These are phyloP conservation scores for Aspergillus niger DNA, from an alignment of 2,329 filamentous ascomycete species.

Conservation along the genomic window DNA sequence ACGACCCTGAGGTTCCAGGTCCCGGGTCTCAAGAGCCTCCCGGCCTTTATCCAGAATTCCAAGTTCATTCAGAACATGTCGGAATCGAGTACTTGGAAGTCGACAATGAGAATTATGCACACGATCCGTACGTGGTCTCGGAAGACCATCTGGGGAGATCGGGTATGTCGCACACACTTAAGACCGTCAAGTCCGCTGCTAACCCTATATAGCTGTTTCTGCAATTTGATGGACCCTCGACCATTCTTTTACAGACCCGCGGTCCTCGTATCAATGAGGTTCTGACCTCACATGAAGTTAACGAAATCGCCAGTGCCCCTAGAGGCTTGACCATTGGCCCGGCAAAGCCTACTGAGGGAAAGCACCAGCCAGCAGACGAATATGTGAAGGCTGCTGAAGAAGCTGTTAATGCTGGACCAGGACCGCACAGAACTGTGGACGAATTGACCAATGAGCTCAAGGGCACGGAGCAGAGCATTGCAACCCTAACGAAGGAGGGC, in stretches of 20 bases:
- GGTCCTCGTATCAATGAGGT: constrained; percentile 76
- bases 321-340: constrained; percentile 68
- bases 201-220: constrained; percentile 66
- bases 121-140: constrained; percentile 73
- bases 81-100: constrained; percentile 71
- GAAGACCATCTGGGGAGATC: constrained; percentile 87
- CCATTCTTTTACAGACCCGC: constrained; percentile 85
- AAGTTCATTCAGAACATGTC: constrained; percentile 74
- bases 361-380: constrained; percentile 19
- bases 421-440: constrained; percentile 31
- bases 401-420: constrained; percentile 27
- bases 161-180: constrained; percentile 50
- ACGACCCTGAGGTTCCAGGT: constrained; percentile 74
- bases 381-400: constrained; percentile 25
- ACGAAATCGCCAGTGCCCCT: constrained; percentile 83
- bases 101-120: constrained; percentile 65
- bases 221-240: constrained; percentile 83
- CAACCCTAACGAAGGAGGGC: constrained; percentile 60
- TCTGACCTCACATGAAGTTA: constrained; percentile 75
- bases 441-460: constrained; percentile 33
- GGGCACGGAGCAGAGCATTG: constrained; percentile 47
- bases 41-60: constrained; percentile 65
- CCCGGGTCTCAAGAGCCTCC: constrained; percentile 63
- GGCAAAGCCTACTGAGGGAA: constrained; percentile 39
- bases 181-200: neutral